Conservation (phyloP, 2,329 filamentous ascomycete species). For the Clonostachys chloroleuca region DNA sequence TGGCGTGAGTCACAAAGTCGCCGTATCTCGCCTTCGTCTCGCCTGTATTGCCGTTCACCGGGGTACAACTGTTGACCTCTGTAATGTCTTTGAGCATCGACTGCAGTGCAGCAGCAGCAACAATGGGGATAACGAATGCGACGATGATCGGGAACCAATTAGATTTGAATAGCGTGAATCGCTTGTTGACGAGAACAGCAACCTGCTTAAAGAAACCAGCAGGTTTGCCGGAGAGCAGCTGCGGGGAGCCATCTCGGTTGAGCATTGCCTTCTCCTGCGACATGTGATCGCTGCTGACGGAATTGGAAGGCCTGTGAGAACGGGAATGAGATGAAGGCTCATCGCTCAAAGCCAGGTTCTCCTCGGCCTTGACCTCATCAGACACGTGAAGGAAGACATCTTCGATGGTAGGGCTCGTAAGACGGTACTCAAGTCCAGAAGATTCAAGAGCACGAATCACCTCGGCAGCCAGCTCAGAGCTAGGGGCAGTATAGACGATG, state of each 20-base stretch:
- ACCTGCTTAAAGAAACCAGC: slow-evolving; percentile 57
- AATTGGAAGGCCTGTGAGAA: no score
- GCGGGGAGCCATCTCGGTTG: background rate
- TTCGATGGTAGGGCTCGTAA: slow-evolving; percentile 67
- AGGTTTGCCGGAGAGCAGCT: slow-evolving; percentile 47
- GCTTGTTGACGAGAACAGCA: slow-evolving; percentile 59
- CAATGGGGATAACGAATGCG: slow-evolving; percentile 70
- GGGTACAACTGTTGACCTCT: no score
- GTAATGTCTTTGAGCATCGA: slow-evolving; percentile 55
- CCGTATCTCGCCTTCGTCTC: slow-evolving; percentile 7
- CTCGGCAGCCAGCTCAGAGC: slow-evolving; percentile 62
- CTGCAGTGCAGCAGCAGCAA: slow-evolving; percentile 70
- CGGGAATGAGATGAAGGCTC: background rate
- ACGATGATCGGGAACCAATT: slow-evolving; percentile 62
- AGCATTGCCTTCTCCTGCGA: background rate
- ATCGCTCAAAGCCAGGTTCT: slow-evolving; percentile 2
- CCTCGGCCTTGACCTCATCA: slow-evolving; percentile 28
- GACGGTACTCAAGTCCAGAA: slow-evolving; percentile 59
- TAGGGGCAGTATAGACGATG: slow-evolving; percentile 63
- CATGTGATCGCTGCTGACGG: no score
- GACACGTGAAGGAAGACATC: slow-evolving; percentile 68
- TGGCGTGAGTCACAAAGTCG: slow-evolving; percentile 9
- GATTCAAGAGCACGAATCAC: slow-evolving; percentile 65
- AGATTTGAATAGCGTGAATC: slow-evolving; percentile 54
- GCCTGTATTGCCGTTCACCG: background rate